Evolutionary conservation across 345 rosid species (phyloP).

Genomic region (Lepidium didymum): DNA sequence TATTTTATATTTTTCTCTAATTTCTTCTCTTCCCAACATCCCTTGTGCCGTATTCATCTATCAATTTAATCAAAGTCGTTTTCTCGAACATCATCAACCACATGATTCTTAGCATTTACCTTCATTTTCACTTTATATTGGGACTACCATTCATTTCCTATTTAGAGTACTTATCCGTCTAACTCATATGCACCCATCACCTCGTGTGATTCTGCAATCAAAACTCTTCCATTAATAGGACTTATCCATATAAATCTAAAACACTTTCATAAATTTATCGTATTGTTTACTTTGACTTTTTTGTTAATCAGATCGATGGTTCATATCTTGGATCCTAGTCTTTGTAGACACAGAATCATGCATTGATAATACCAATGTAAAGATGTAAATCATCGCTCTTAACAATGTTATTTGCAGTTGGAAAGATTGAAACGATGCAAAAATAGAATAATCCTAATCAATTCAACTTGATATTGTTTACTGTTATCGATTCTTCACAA

Average conservation of each 20-base stretch:
- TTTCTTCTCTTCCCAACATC: neutral
- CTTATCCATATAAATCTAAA: neutral
- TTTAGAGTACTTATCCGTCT: neutral
- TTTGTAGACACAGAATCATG: too few species aligned
- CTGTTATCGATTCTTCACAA: too few species aligned
- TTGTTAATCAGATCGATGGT: neutral
- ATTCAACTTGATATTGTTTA: too few species aligned
- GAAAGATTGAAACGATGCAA: too few species aligned
- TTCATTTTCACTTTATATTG: neutral
- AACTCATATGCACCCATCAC: conserved; percentile 1
- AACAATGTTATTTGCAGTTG: too few species aligned
- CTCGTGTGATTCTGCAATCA: neutral
- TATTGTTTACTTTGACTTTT: neutral
- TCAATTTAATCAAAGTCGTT: neutral
- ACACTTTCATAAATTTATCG: neutral
- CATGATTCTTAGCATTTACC: neutral
- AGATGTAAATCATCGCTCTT: too few species aligned
- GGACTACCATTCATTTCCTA: neutral
- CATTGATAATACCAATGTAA: too few species aligned
- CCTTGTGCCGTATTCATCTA: conserved; percentile 14
- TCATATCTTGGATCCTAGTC: too few species aligned
- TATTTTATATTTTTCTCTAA: neutral
- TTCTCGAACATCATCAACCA: conserved; percentile 4
- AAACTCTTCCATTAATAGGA: neutral
- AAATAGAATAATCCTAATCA: too few species aligned